phyloP scores from a whole-genome alignment of 345 rosid genomes.

The Bruguiera gymnorhiza region DNA sequence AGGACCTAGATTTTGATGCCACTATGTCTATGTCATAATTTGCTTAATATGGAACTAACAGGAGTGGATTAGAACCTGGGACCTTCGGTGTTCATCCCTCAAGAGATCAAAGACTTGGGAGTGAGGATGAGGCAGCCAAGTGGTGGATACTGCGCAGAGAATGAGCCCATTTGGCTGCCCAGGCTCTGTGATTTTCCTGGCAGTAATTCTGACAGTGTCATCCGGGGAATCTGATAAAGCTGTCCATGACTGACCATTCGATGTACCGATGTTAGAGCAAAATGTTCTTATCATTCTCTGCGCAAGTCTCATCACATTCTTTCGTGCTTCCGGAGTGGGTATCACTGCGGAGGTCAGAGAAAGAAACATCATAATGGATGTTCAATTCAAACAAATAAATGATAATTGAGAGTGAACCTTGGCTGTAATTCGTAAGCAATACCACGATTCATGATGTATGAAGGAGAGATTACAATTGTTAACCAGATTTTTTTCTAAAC shows the following conservation, averaged over 20 bases:
- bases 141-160: slow-evolving; percentile 76
- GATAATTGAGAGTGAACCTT: too few relatives aligned
- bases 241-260: slow-evolving; percentile 82
- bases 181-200: slow-evolving; percentile 62
- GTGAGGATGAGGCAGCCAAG: slow-evolving; percentile 78
- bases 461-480: too few relatives aligned
- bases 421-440: too few relatives aligned
- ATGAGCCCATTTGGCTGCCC: slow-evolving; percentile 84
- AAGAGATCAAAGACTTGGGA: slow-evolving; percentile 65
- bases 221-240: slow-evolving; percentile 54
- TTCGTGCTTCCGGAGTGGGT: slow-evolving; percentile 65
- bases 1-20: not conserved
- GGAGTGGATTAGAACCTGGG: slow-evolving; percentile 44
- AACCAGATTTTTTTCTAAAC: too few relatives aligned
- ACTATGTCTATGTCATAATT: not conserved
- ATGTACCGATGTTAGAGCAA: slow-evolving; percentile 54
- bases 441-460: too few relatives aligned
- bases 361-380: not conserved
- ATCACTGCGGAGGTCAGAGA: slow-evolving; percentile 44
- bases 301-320: slow-evolving; percentile 73
- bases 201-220: slow-evolving; percentile 69
- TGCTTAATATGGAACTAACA: not conserved
- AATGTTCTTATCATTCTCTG: slow-evolving; percentile 83
- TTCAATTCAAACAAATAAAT: too few relatives aligned
- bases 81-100: slow-evolving; percentile 65